Evolutionary conservation across 2,329 filamentous ascomycete species (phyloP), one percentile per base, ranked within the genome.

Genomic region (Ceratocystis diversiconidia): DNA sequence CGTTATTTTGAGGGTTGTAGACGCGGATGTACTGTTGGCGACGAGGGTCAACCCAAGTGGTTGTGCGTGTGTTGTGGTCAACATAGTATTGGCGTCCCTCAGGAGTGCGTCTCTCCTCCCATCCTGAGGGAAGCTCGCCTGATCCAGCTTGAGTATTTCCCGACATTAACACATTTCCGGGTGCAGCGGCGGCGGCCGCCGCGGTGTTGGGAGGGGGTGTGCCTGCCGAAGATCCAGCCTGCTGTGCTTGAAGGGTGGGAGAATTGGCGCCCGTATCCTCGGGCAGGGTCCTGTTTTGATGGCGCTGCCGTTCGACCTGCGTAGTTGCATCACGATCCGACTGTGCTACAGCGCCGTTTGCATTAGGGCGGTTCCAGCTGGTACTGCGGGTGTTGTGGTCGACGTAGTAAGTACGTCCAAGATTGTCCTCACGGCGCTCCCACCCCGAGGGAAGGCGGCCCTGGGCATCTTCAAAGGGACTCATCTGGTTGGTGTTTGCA

Each of bases 21-120:
- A 97, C 96, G 67, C 94, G 84, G 68, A 99, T 97, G 76, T 96
- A 99, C 75, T 99, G 94, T 76, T 97, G 94, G 69, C 94, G 87
- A 71, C 94, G 86, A 36, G 94, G 94, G 74, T 99, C 94, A 17
- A 99, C 94, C 94, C 94, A 99, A 0, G 94, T 97, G 0, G 94
- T 99, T 1, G 94, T 97, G 69, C 94, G 85, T 8, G 94, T 97
- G 74, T 97, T 99, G 76, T 99, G 94, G 74, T 99, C 94, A 62
- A 99, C 94, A 75, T 96, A 99, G 76, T 99, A 99, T 7, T 92
- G 83, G 62, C 94, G 85, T 32, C 92, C 92, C 79, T 99, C 94
- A 0, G 94, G 92, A 0, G 94, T 99, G 76, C 90, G 92, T 71
- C 94, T 83, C 75, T 96, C 91, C 76, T 99, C 94, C 94, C 94